phyloP scores from a whole-genome alignment of 805 yeast genomes.

The Cyberlindnera euphorbiae region DNA sequence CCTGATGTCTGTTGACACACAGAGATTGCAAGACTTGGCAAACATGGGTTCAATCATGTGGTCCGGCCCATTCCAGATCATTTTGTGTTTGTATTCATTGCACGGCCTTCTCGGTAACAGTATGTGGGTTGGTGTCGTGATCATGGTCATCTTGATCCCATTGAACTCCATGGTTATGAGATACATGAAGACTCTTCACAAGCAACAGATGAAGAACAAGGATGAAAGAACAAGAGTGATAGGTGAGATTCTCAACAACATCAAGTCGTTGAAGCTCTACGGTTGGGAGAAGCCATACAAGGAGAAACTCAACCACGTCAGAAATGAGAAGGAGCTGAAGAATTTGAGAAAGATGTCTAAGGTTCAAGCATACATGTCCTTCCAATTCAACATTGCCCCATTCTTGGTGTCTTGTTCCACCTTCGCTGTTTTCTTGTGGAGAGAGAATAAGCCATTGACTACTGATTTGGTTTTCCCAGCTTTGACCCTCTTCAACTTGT shows the following conservation, averaged over 20 bases:
- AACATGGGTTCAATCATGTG: slow-evolving; percentile 77
- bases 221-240: slow-evolving; percentile 90
- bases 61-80: slow-evolving; percentile 91
- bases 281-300: slow-evolving; percentile 94
- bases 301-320: slow-evolving; percentile 66
- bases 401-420: slow-evolving; percentile 86
- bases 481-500: slow-evolving; percentile 77
- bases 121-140: slow-evolving; percentile 94
- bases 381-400: slow-evolving; percentile 84
- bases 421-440: slow-evolving; percentile 70
- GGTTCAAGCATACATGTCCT: slow-evolving; percentile 62
- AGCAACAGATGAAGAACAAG: slow-evolving; percentile 81
- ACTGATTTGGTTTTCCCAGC: slow-evolving; percentile 94
- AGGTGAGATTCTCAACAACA: slow-evolving; percentile 83
- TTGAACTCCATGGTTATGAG: slow-evolving; percentile 66
- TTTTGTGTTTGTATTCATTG: slow-evolving; percentile 67
- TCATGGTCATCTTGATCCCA: slow-evolving; percentile 77
- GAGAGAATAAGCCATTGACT: slow-evolving; percentile 60
- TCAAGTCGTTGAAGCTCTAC: slow-evolving; percentile 87
- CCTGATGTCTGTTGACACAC: slow-evolving; percentile 90
- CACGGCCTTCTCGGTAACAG: slow-evolving; percentile 73
- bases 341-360: slow-evolving; percentile 73
- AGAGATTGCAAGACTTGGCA: slow-evolving; percentile 77
- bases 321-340: slow-evolving; percentile 81
- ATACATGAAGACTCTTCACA: slow-evolving; percentile 68